A percentile compares a stretch with the other conserved stretches of the same genome.
phyloP scores from a whole-genome alignment of 2,329 filamentous ascomycete genomes.

The Claviceps spartinae region DNA sequence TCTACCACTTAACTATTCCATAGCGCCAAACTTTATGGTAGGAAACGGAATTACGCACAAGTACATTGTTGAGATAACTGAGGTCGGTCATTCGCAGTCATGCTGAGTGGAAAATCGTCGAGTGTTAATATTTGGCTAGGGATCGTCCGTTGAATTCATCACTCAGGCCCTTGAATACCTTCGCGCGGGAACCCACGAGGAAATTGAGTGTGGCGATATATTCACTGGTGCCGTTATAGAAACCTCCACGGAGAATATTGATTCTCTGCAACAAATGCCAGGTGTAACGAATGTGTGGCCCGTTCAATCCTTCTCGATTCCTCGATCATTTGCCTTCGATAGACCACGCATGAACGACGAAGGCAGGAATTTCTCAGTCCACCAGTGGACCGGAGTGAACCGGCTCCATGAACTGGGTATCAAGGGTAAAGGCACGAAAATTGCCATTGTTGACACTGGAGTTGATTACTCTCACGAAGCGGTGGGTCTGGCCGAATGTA shows the following conservation, averaged over 20 bases:
- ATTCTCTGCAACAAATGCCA: slow-evolving; percentile 18
- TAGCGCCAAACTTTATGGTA: background rate
- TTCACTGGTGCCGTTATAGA: slow-evolving; percentile 23
- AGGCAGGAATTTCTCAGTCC: slow-evolving; percentile 21
- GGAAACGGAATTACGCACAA: slow-evolving; percentile 10
- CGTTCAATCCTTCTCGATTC: slow-evolving; percentile 13
- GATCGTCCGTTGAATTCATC: slow-evolving; percentile 7
- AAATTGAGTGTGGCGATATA: slow-evolving; percentile 21
- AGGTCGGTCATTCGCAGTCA: slow-evolving; percentile 3
- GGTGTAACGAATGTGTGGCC: slow-evolving; percentile 25
- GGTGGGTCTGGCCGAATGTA: slow-evolving; percentile 9
- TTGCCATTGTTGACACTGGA: slow-evolving; percentile 27
- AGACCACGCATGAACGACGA: background rate
- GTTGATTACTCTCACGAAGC: slow-evolving; percentile 26
- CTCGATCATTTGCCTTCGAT: background rate
- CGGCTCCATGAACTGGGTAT: slow-evolving; percentile 24
- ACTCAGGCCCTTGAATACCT: slow-evolving; percentile 11
- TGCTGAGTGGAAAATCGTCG: background rate
- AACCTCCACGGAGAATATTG: slow-evolving; percentile 17
- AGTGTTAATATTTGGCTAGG: slow-evolving; percentile 3
- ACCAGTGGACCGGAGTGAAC: slow-evolving; percentile 24
- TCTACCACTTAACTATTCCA: background rate
- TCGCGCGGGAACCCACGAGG: slow-evolving; percentile 10
- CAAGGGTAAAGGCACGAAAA: slow-evolving; percentile 22
- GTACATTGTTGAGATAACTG: slow-evolving; percentile 13